phyloP scores from a whole-genome alignment of 2,329 filamentous ascomycete species.

The Paradendryphiella salina region DNA sequence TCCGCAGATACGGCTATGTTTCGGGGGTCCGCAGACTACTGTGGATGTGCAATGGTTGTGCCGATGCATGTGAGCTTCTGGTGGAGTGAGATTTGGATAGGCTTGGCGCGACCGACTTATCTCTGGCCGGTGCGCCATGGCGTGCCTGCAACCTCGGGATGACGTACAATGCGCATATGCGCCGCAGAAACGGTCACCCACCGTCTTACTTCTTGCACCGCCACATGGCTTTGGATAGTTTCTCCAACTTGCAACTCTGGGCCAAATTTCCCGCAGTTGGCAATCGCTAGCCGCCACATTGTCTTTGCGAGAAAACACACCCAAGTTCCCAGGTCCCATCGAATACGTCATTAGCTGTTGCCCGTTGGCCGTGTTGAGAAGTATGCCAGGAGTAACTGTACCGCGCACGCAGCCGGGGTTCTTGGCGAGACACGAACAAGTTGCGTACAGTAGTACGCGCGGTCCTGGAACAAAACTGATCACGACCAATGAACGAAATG shows the following conservation, averaged over 20 bases:
- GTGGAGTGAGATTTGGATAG: conserved; percentile 37
- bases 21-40: not conserved
- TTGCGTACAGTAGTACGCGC: too few species aligned
- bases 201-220: not conserved
- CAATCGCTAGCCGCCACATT: too few species aligned
- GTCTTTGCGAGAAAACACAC: too few species aligned
- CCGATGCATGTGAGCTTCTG: conserved; percentile 3
- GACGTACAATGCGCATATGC: conserved; percentile 18
- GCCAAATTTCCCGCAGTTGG: too few species aligned
- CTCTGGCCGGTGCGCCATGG: conserved; percentile 23
- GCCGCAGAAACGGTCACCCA: not conserved
- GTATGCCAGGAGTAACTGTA: conserved; percentile 49
- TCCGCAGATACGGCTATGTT: rapidly evolving
- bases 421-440: conserved; percentile 42
- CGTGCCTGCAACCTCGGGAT: conserved; percentile 22
- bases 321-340: too few species aligned
- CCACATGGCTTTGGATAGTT: too few species aligned
- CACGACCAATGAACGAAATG: too few species aligned
- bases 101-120: conserved; percentile 16
- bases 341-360: too few species aligned
- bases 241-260: too few species aligned
- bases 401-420: conserved; percentile 60
- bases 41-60: conserved; percentile 6
- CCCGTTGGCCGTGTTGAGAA: conserved; percentile 39
- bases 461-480: too few species aligned